These are phyloP conservation scores for Fusarium napiforme DNA, from an alignment of 2,329 filamentous ascomycete species.

Conservation along the genomic window DNA sequence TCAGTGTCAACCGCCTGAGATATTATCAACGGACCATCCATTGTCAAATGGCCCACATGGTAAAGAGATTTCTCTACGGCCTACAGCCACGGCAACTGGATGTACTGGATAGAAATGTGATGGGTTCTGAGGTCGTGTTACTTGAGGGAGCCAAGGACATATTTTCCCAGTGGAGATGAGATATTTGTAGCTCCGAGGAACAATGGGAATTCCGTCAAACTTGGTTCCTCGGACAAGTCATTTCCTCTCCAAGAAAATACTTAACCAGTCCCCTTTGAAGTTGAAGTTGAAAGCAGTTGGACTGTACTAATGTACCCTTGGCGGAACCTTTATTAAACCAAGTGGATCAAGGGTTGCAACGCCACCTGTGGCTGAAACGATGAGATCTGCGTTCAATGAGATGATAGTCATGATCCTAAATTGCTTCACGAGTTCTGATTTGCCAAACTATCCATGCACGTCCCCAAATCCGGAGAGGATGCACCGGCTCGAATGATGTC, in stretches of 20 bases:
- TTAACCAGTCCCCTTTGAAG: not conserved
- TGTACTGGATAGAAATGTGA: not conserved
- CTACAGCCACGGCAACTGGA: not conserved
- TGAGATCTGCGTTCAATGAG: constrained; percentile 15
- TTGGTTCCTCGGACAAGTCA: not conserved
- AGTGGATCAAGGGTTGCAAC: not conserved
- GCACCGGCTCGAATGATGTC: constrained; percentile 40
- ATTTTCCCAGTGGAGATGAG: not conserved
- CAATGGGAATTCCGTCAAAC: not conserved
- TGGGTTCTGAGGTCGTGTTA: not conserved
- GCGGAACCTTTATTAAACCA: not conserved
- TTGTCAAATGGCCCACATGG: constrained; percentile 3
- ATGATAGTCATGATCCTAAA: constrained; percentile 20
- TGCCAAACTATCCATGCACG: constrained; percentile 1
- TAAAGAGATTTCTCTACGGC: not conserved
- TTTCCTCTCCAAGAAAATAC: not conserved
- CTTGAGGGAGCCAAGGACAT: not conserved
- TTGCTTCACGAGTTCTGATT: constrained; percentile 19
- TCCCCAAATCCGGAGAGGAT: constrained; percentile 29
- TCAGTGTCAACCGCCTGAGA: not conserved
- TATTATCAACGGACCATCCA: not conserved
- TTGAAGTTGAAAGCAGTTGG: not conserved
- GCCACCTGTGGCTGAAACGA: constrained; percentile 29
- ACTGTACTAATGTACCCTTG: not conserved
- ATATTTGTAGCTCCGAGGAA: not conserved